Conservation (phyloP, 2,329 filamentous ascomycete genomes). For the Pestalotiopsis sp. region DNA sequence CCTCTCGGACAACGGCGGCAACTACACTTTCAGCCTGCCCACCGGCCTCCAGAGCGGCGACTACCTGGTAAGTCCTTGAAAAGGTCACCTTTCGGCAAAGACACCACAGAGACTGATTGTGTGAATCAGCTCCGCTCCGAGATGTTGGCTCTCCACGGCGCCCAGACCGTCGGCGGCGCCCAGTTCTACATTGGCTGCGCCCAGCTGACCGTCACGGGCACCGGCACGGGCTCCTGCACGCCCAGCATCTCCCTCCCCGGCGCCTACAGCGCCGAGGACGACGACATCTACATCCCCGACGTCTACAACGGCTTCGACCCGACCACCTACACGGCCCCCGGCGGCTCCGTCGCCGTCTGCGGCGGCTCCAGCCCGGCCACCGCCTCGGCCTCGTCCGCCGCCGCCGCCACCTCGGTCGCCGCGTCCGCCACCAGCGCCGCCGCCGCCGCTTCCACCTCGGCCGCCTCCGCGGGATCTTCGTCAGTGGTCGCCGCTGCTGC, state of each 20-base stretch:
- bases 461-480: not conserved
- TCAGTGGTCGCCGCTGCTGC: not conserved
- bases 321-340: conserved; percentile 32
- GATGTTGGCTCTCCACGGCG: conserved; percentile 35
- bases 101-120: too few species aligned
- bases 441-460: not conserved
- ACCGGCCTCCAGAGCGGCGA: conserved; percentile 31
- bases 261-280: conserved; percentile 30
- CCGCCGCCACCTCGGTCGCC: conserved; percentile 4
- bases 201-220: conserved; percentile 34
- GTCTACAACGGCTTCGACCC: conserved; percentile 36
- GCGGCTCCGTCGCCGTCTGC: conserved; percentile 23
- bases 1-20: conserved; percentile 21
- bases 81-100: too few species aligned
- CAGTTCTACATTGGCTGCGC: conserved; percentile 38
- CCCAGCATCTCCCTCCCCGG: conserved; percentile 34
- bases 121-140: conserved; percentile 32
- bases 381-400: not conserved
- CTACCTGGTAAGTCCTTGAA: conserved; percentile 27
- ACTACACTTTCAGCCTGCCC: conserved; percentile 30
- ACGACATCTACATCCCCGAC: conserved; percentile 31
- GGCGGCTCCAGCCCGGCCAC: conserved; percentile 5
- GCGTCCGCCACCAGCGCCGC: not conserved
- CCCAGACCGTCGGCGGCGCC: conserved; percentile 29
- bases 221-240: conserved; percentile 28